A percentile compares a stretch with the other conserved stretches of the same genome.
These are phyloP conservation scores for Teratosphaeria zuluensis DNA, from an alignment of 2,329 filamentous ascomycete genomes.

Conservation along the genomic window DNA sequence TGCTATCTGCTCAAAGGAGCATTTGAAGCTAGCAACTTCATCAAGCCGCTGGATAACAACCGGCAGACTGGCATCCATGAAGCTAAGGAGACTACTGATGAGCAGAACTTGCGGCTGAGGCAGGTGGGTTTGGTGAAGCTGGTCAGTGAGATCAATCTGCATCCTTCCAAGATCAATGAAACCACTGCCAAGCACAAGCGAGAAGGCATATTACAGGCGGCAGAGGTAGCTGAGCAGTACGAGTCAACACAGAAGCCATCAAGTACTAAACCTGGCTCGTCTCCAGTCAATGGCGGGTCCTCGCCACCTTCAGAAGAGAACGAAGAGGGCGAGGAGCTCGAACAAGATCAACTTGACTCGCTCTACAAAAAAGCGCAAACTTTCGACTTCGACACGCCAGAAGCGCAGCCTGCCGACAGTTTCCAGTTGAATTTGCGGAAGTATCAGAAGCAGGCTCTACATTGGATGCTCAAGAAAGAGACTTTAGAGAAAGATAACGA, in stretches of 20 bases:
- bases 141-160: constrained; percentile 78
- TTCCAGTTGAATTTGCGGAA: constrained; percentile 78
- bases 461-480: constrained; percentile 97
- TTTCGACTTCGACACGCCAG: constrained; percentile 87
- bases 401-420: constrained; percentile 69
- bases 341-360: constrained; percentile 89
- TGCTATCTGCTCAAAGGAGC: constrained; percentile 66
- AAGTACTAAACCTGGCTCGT: constrained; percentile 10
- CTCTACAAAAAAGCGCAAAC: constrained; percentile 94
- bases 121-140: constrained; percentile 83
- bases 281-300: constrained; percentile 34
- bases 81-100: constrained; percentile 73
- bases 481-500: constrained; percentile 60
- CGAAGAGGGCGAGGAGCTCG: constrained; percentile 74
- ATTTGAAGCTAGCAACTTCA: constrained; percentile 57
- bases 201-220: constrained; percentile 76
- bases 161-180: constrained; percentile 65
- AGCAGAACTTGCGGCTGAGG: constrained; percentile 70
- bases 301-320: constrained; percentile 51
- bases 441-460: constrained; percentile 88
- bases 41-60: constrained; percentile 57
- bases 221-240: constrained; percentile 71
- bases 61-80: constrained; percentile 67
- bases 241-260: constrained; percentile 48
- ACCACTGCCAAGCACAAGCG: constrained; percentile 68